Evolutionary conservation across 208 protist species (phyloP).

Genomic region (Leishmania aethiopica): DNA sequence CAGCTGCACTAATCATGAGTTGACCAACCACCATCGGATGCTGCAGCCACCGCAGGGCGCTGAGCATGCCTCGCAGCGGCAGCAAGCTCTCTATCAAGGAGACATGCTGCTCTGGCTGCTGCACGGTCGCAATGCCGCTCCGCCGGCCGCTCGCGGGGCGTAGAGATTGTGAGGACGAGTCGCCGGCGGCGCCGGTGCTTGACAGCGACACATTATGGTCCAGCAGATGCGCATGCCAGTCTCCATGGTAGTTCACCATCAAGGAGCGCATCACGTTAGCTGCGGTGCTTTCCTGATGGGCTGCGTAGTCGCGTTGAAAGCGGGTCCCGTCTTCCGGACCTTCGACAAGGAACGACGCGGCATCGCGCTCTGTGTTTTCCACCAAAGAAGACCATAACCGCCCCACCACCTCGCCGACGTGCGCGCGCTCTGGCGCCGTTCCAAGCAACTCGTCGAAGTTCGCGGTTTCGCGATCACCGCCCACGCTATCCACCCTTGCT

Average conservation of each 20-base stretch:
- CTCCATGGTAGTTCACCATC: slow-evolving; percentile 8
- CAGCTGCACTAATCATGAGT: neutral
- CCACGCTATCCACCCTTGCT: neutral
- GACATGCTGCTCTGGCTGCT: neutral
- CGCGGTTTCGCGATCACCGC: neutral
- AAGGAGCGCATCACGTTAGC: neutral
- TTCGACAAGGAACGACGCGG: neutral
- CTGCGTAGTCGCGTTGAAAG: neutral
- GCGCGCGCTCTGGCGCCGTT: slow-evolving; percentile 24
- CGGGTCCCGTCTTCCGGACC: too few species aligned
- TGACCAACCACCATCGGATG: slow-evolving; percentile 7
- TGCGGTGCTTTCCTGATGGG: neutral
- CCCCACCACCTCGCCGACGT: slow-evolving; percentile 13
- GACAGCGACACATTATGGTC: neutral
- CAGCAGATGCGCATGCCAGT: slow-evolving; percentile 6
- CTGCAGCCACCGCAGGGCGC: slow-evolving; percentile 2
- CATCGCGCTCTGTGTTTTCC: neutral
- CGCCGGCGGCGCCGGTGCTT: neutral
- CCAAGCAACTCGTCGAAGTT: slow-evolving; percentile 14
- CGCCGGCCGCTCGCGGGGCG: neutral
- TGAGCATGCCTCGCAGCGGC: neutral
- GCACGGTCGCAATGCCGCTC: neutral
- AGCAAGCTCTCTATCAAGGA: neutral
- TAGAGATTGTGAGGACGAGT: neutral
- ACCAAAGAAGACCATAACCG: slow-evolving; percentile 10